These are phyloP conservation scores for Sherardia arvensis DNA, from an alignment of 257 asterid species.

Conservation along the genomic window DNA sequence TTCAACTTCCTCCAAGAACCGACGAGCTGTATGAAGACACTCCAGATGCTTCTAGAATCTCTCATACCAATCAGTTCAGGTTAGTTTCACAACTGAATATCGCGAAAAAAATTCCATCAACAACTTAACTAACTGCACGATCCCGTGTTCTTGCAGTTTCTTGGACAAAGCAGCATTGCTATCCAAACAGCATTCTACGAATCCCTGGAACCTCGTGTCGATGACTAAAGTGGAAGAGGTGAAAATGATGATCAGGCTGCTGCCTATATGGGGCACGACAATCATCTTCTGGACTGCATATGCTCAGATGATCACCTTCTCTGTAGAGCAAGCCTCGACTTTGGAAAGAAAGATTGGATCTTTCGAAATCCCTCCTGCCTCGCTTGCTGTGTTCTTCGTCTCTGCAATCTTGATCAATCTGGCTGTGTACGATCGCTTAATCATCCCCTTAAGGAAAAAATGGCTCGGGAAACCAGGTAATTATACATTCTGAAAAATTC, in stretches of 20 bases:
- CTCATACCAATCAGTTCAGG: slow-evolving; percentile 25
- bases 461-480: slow-evolving; percentile 33
- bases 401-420: slow-evolving; percentile 26
- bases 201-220: slow-evolving; percentile 30
- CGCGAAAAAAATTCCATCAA: background rate
- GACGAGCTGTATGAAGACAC: slow-evolving; percentile 20
- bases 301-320: slow-evolving; percentile 10
- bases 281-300: slow-evolving; percentile 5
- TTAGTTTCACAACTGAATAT: background rate
- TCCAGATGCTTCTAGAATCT: slow-evolving; percentile 19
- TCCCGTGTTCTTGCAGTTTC: slow-evolving; percentile 15
- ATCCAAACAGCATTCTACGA: slow-evolving; percentile 21
- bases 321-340: slow-evolving; percentile 25
- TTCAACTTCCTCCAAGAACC: slow-evolving; percentile 18
- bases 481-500: background rate
- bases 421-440: slow-evolving; percentile 27
- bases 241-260: slow-evolving; percentile 21
- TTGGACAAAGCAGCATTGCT: slow-evolving; percentile 42
- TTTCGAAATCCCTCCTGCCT: slow-evolving; percentile 35
- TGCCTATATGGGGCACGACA: slow-evolving; percentile 5
- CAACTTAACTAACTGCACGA: background rate
- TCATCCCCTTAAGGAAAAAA: slow-evolving; percentile 24
- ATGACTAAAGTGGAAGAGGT: slow-evolving; percentile 40
- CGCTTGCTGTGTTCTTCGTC: slow-evolving; percentile 33
- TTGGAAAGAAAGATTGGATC: slow-evolving; percentile 24